phyloP scores from a whole-genome alignment of 495 filamentous ascomycete genomes.

The Hypoxylon subgilvum region DNA sequence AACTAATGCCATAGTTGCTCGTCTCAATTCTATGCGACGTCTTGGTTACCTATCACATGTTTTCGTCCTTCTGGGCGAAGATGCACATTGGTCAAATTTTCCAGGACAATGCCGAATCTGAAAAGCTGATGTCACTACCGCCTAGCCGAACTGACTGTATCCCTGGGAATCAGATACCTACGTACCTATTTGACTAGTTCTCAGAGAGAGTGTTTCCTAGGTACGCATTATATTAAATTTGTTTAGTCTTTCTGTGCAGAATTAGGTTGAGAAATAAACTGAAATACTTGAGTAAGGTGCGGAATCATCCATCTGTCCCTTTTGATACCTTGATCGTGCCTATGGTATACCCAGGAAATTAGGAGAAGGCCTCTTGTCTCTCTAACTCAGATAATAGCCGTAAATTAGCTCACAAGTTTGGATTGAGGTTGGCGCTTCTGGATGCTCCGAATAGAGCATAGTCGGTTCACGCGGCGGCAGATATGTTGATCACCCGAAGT shows the following conservation, averaged over 20 bases:
- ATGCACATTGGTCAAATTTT: too few relatives aligned
- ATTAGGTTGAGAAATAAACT: conserved; percentile 1
- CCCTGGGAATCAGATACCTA: too few relatives aligned
- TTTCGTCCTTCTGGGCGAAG: too few relatives aligned
- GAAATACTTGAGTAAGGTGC: too few relatives aligned
- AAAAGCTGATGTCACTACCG: too few relatives aligned
- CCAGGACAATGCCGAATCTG: too few relatives aligned
- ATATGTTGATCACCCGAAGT: conserved; percentile 13
- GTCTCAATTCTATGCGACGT: background rate
- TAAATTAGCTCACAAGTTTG: background rate
- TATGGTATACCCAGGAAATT: background rate
- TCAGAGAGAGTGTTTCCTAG: conserved; percentile 8
- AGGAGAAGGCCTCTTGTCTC: background rate
- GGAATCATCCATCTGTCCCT: background rate
- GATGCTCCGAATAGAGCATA: conserved; percentile 16
- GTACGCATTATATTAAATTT: background rate
- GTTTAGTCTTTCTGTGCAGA: background rate
- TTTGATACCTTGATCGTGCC: background rate
- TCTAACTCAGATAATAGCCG: background rate
- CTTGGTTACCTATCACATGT: too few relatives aligned
- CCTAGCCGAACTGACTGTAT: too few relatives aligned
- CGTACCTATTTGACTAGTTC: conserved; percentile 16
- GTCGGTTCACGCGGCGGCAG: conserved; percentile 9
- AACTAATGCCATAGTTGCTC: too few relatives aligned
- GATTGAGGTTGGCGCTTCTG: conserved; percentile 7